Conservation (phyloP, 768 basidiomycete species). For the Tricholoma sp. region DNA sequence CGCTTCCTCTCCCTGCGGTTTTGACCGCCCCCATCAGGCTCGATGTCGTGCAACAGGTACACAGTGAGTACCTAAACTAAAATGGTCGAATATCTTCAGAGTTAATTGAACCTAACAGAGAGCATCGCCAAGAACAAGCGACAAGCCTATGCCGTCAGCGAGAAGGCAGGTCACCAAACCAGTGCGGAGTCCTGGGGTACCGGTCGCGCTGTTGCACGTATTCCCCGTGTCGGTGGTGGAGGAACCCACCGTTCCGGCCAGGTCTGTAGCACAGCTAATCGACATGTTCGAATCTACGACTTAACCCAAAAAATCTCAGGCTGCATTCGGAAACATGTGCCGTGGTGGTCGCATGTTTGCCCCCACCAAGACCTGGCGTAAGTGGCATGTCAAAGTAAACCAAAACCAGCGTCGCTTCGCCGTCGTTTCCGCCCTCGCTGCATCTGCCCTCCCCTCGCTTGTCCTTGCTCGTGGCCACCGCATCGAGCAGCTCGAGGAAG, state of each 20-base stretch:
- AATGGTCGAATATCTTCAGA: not conserved
- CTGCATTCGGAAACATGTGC: slow-evolving; percentile 99
- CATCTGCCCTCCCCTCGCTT: slow-evolving; percentile 95
- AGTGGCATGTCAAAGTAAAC: slow-evolving; percentile 99
- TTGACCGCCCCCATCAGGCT: slow-evolving; percentile 97
- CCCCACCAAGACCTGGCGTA: slow-evolving; percentile 98
- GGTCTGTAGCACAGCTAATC: slow-evolving; percentile 36
- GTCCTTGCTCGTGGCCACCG: slow-evolving; percentile 99
- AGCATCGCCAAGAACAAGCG: slow-evolving; percentile 97
- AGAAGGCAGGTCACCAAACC: slow-evolving; percentile 99
- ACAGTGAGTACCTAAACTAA: slow-evolving; percentile 69
- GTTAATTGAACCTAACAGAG: slow-evolving; percentile 48
- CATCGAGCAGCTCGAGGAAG: slow-evolving; percentile 95
- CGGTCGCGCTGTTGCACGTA: slow-evolving; percentile 99
- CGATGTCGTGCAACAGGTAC: slow-evolving; percentile 97
- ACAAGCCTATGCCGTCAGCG: slow-evolving; percentile 94
- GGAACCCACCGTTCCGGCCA: slow-evolving; percentile 99
- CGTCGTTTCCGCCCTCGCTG: slow-evolving; percentile 94
- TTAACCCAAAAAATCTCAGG: slow-evolving; percentile 38
- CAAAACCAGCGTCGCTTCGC: slow-evolving; percentile 99
- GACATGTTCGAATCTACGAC: not conserved
- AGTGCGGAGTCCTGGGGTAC: slow-evolving; percentile 99
- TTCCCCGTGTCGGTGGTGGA: slow-evolving; percentile 98
- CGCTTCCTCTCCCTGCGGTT: slow-evolving; percentile 91
- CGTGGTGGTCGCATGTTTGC: slow-evolving; percentile 99